Percentiles rank a stretch among this genome's conserved stretches.
These are phyloP conservation scores for Leccinum variicolor DNA, from an alignment of 768 basidiomycete genomes.

Conservation along the genomic window DNA sequence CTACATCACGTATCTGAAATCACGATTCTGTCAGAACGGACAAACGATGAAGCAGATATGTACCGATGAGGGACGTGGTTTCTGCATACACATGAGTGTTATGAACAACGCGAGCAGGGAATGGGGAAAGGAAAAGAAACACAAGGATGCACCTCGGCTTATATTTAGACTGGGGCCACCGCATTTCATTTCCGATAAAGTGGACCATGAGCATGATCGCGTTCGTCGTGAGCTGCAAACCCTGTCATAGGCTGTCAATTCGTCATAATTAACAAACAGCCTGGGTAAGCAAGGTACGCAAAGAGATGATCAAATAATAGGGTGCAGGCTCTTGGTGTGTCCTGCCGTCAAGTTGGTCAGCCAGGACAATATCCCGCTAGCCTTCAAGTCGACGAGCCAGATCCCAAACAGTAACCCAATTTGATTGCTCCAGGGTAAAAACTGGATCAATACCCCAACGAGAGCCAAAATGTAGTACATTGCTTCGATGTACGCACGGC, in stretches of 20 bases:
- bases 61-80: no score
- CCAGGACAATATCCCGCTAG: slow-evolving; percentile 63
- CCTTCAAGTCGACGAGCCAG: slow-evolving; percentile 40
- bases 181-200: slow-evolving; percentile 63
- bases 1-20: no score
- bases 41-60: no score
- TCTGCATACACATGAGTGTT: no score
- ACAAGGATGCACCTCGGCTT: slow-evolving; percentile 34
- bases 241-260: no score
- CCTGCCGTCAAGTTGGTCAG: slow-evolving; percentile 62
- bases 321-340: slow-evolving; percentile 67
- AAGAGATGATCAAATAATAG: neutral
- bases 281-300: neutral
- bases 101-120: no score
- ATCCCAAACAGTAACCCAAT: slow-evolving; percentile 57
- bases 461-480: slow-evolving; percentile 64
- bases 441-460: slow-evolving; percentile 60
- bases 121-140: no score
- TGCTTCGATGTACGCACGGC: slow-evolving; percentile 61
- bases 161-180: slow-evolving; percentile 44
- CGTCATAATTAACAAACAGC: neutral
- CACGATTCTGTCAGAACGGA: no score
- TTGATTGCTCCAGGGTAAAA: slow-evolving; percentile 59
- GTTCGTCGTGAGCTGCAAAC: slow-evolving; percentile 38
- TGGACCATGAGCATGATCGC: slow-evolving; percentile 74